A percentile compares a stretch with the other conserved stretches of the same genome.
These are phyloP conservation scores for Breynia disticha DNA, from an alignment of 441 rosid genomes.

Conservation along the genomic window DNA sequence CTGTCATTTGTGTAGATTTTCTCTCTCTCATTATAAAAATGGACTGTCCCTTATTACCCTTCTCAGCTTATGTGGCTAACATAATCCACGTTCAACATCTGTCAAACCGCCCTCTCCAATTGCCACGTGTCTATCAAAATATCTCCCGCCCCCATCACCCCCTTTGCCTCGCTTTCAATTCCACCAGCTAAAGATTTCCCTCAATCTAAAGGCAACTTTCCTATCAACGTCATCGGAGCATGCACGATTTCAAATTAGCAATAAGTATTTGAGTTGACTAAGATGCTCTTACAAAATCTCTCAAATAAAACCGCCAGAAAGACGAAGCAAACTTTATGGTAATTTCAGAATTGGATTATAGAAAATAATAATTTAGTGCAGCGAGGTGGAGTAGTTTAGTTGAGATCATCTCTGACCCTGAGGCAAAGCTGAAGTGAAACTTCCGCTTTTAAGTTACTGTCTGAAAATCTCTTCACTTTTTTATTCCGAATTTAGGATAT, in stretches of 20 bases:
- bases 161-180: not conserved
- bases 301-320: no score
- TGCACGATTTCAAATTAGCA: not conserved
- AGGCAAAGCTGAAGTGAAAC: not conserved
- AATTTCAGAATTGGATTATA: not conserved
- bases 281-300: not conserved
- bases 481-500: no score
- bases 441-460: no score
- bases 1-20: no score
- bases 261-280: not conserved
- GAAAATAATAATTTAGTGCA: not conserved
- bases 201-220: not conserved
- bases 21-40: no score
- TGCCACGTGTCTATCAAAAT: not conserved
- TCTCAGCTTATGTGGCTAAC: not conserved
- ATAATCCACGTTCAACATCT: not conserved
- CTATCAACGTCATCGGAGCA: not conserved
- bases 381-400: not conserved
- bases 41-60: no score
- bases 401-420: not conserved
- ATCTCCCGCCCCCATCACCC: not conserved
- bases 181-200: not conserved
- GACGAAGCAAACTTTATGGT: not conserved
- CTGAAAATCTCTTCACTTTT: no score
- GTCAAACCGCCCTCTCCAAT: not conserved